Conservation (phyloP, 2,329 filamentous ascomycete species). For the Aspergillus alliaceus region DNA sequence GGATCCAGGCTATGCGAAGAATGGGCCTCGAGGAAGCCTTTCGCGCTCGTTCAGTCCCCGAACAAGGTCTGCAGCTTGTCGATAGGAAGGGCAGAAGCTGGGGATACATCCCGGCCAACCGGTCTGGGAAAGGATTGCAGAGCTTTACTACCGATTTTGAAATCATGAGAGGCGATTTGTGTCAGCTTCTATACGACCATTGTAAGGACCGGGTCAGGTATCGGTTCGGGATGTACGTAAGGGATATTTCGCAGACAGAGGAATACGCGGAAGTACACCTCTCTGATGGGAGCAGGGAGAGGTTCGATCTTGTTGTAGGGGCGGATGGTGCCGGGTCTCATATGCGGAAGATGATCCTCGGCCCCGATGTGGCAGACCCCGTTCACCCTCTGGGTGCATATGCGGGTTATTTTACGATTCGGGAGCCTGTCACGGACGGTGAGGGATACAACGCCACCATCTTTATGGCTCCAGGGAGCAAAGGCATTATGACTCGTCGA, state of each 20-base stretch:
- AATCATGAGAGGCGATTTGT: constrained; percentile 57
- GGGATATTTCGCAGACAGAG: constrained; percentile 22
- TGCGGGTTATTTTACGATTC: constrained; percentile 40
- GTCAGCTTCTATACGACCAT: constrained; percentile 42
- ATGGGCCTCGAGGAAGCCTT: constrained; percentile 54
- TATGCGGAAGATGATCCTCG: constrained; percentile 22
- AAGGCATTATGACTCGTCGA: constrained; percentile 44
- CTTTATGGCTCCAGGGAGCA: constrained; percentile 37
- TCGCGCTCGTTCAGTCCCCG: constrained; percentile 41
- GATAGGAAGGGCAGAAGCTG: constrained; percentile 38
- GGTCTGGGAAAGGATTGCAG: constrained; percentile 34
- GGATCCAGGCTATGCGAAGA: constrained; percentile 51
- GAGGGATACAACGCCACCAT: constrained; percentile 39
- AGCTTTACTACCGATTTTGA: constrained; percentile 53
- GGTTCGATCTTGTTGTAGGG: constrained; percentile 31
- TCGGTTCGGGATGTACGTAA: constrained; percentile 33
- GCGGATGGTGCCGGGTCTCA: constrained; percentile 30
- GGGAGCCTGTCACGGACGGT: constrained; percentile 22
- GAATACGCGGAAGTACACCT: constrained; percentile 22
- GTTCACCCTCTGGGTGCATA: constrained; percentile 27
- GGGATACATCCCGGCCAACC: constrained; percentile 46
- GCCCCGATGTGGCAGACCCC: constrained; percentile 12
- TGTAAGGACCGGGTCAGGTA: constrained; percentile 26
- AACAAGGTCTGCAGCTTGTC: constrained; percentile 52
- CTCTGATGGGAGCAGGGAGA: constrained; percentile 19